These are phyloP conservation scores for Sarcomyxa edulis DNA, from an alignment of 768 basidiomycete genomes.

Conservation along the genomic window DNA sequence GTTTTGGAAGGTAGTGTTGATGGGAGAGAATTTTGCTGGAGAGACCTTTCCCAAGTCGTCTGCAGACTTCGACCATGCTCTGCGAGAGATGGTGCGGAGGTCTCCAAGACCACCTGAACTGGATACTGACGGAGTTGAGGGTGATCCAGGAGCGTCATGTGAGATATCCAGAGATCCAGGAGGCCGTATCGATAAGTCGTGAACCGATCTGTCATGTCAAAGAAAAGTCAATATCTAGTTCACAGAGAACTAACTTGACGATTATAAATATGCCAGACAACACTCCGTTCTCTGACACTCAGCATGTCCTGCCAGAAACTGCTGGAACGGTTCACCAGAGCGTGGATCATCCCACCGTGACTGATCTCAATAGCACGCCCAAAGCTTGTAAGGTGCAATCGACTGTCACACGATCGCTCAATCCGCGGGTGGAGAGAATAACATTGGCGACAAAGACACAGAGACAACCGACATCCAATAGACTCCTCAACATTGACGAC, in stretches of 20 bases:
- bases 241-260: too few species aligned
- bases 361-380: too few species aligned
- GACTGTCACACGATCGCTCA: too few species aligned
- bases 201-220: slow-evolving; percentile 47
- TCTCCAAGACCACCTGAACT: slow-evolving; percentile 48
- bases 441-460: too few species aligned
- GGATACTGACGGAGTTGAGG: slow-evolving; percentile 28
- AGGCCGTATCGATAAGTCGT: slow-evolving; percentile 45
- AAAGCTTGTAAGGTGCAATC: too few species aligned
- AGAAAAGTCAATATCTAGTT: slow-evolving; percentile 15
- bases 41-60: slow-evolving; percentile 68
- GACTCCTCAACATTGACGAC: not conserved
- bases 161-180: slow-evolving; percentile 40
- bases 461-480: slow-evolving; percentile 1
- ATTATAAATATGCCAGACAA: too few species aligned
- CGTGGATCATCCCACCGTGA: too few species aligned
- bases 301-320: too few species aligned
- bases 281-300: too few species aligned
- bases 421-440: too few species aligned
- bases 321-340: too few species aligned
- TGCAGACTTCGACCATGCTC: slow-evolving; percentile 74
- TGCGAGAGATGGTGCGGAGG: slow-evolving; percentile 62
- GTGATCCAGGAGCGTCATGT: slow-evolving; percentile 30
- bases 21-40: slow-evolving; percentile 24
- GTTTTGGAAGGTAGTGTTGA: slow-evolving; percentile 52